Evolutionary conservation across 495 filamentous ascomycete genomes (phyloP).

Genomic region (Staphylotrichum tortipilum): DNA sequence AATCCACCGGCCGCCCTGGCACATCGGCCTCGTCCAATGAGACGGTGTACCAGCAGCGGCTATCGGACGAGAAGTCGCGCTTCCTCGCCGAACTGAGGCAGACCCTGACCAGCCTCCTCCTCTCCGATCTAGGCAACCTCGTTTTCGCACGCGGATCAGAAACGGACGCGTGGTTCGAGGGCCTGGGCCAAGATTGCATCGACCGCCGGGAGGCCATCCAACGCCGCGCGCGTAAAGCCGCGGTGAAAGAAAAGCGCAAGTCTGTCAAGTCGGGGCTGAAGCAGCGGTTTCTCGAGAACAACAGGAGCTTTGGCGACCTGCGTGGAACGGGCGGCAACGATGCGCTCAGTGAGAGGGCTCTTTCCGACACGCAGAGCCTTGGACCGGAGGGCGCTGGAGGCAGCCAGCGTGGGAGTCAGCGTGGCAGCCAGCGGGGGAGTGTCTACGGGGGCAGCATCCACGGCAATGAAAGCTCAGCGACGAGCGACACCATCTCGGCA

Average conservation of each 20-base stretch:
- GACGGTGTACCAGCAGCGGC: slow-evolving; percentile 47
- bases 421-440: slow-evolving; percentile 17
- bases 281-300: slow-evolving; percentile 50
- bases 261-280: slow-evolving; percentile 28
- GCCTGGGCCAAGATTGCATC: slow-evolving; percentile 66
- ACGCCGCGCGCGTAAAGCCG: slow-evolving; percentile 32
- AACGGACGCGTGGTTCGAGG: slow-evolving; percentile 85
- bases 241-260: slow-evolving; percentile 40
- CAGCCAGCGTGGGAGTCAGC: slow-evolving; percentile 16
- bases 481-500: slow-evolving; percentile 34
- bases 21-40: slow-evolving; percentile 52
- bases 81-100: slow-evolving; percentile 74
- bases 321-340: slow-evolving; percentile 32
- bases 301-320: slow-evolving; percentile 47
- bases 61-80: slow-evolving; percentile 44
- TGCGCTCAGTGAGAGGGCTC: slow-evolving; percentile 20
- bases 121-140: slow-evolving; percentile 81
- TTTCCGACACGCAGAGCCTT: slow-evolving; percentile 23
- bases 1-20: slow-evolving; percentile 38
- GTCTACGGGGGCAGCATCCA: slow-evolving; percentile 23
- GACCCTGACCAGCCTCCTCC: slow-evolving; percentile 69
- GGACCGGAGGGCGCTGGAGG: slow-evolving; percentile 25
- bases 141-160: slow-evolving; percentile 83
- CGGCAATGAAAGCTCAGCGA: slow-evolving; percentile 34
- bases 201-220: slow-evolving; percentile 62